phyloP scores from a whole-genome alignment of 2,329 filamentous ascomycete species.

The Stemphylium vesicarium region DNA sequence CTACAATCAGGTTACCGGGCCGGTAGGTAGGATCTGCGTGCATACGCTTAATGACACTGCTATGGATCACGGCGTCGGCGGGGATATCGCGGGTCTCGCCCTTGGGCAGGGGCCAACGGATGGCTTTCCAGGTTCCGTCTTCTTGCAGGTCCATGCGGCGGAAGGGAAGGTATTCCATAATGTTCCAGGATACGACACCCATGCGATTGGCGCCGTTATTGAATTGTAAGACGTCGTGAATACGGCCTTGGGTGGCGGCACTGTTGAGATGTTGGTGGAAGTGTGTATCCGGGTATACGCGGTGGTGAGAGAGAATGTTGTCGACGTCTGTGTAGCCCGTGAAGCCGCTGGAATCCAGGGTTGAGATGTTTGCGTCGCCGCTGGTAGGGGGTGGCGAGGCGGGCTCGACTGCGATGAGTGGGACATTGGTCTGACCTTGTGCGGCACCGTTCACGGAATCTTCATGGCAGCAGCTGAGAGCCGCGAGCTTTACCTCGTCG shows the following conservation, averaged over 20 bases:
- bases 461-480: conserved; percentile 67
- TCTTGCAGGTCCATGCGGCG: conserved; percentile 76
- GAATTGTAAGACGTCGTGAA: conserved; percentile 76
- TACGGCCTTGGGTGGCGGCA: conserved; percentile 59
- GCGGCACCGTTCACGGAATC: conserved; percentile 20
- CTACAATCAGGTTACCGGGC: conserved; percentile 80
- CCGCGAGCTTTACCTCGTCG: conserved; percentile 70
- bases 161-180: conserved; percentile 85
- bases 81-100: conserved; percentile 82
- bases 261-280: conserved; percentile 67
- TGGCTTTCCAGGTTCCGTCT: conserved; percentile 79
- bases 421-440: conserved; percentile 23
- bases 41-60: conserved; percentile 77
- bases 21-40: conserved; percentile 67
- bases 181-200: conserved; percentile 71
- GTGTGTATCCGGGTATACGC: conserved; percentile 27
- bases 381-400: conserved; percentile 26
- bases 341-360: background rate
- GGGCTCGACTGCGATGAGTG: conserved; percentile 43
- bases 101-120: conserved; percentile 78
- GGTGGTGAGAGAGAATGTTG: conserved; percentile 23
- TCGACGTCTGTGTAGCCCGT: conserved; percentile 21
- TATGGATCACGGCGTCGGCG: conserved; percentile 71
- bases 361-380: background rate
- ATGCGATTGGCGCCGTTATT: conserved; percentile 62